Conservation (phyloP, 2,329 filamentous ascomycete genomes). For the Alternaria gaisen region DNA sequence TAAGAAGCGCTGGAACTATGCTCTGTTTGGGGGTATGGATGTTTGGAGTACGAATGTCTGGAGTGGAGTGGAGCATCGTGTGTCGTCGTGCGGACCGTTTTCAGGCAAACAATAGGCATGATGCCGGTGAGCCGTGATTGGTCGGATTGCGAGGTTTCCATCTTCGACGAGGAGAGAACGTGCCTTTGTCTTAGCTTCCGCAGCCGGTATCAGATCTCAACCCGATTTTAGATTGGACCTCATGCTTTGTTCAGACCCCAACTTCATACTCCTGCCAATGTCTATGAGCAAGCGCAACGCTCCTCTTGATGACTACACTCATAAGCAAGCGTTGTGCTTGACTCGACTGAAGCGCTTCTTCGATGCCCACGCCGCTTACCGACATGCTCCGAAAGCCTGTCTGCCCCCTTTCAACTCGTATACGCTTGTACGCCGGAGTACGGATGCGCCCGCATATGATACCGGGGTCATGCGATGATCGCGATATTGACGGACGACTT, state of each 20-base stretch:
- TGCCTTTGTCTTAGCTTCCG: slow-evolving; percentile 19
- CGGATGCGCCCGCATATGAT: not conserved
- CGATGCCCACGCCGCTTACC: not conserved
- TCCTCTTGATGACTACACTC: not conserved
- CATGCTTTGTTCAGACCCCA: not conserved
- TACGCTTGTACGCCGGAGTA: not conserved
- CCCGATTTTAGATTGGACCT: not conserved
- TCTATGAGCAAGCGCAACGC: not conserved
- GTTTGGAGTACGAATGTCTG: not conserved
- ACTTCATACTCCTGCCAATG: not conserved
- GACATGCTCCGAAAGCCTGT: not conserved
- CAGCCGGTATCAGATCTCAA: slow-evolving; percentile 7
- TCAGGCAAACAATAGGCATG: slow-evolving; percentile 18
- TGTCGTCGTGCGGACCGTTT: slow-evolving; percentile 21
- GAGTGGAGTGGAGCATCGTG: not conserved
- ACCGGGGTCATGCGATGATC: not conserved
- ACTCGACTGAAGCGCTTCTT: not conserved
- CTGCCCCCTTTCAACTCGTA: not conserved
- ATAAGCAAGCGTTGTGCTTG: not conserved
- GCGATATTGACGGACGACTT: not conserved
- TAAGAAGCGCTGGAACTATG: not conserved
- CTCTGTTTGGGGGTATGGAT: not conserved
- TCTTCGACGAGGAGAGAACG: slow-evolving; percentile 11
- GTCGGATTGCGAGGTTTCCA: slow-evolving; percentile 7
- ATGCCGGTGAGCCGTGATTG: slow-evolving; percentile 17